Evolutionary conservation across 148 eudicot genomes (phyloP), one percentile per base, ranked within the genome.

Genomic region (Vaccinium corymbosum): DNA sequence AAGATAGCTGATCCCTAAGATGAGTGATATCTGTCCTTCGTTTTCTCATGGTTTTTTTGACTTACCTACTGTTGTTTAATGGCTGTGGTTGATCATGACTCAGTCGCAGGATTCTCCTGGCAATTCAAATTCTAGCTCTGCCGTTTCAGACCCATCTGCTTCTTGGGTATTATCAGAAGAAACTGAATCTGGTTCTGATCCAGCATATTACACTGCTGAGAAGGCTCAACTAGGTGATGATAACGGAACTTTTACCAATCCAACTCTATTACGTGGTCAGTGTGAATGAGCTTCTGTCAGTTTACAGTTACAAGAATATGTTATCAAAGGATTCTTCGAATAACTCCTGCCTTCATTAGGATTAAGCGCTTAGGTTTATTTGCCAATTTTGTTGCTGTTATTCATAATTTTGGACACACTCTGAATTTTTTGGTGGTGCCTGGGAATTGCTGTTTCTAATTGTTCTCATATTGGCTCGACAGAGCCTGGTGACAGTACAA

Each of bases 41-140:
- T 78, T 48, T 51, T 53, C 64, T 78, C 49, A 52, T 29, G 8
- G 19, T 53, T 22, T 16, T 78, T 78, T 50, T 14, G 35, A 46
- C 78, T 52, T 73, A 56, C 6, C 12, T 16, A 70, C 42, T 71
- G 14, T 7, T 79, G 13, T 78, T 83, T 49, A 78, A 62, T 83
- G 55, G 68, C 14, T 62, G 76, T 78, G 49, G 87, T 82, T 83
- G 32, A 80, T 83, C 79, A 32, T 86, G 64, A 82, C 86, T 53
- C 88, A 88, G 90, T 55, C 88, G 84, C 95, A 94, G 94, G 92
- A 90, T 84, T 91, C 99, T 84, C 94, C 99, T 79, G 82, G 80
- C 53, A 89, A 89, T 79, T 92, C 93, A 53, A 85, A 90, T 79
- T 89, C 94, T 76, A 83, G 89, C 81, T 90, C 97, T n/a, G 93